A percentile compares a stretch with the other conserved stretches of the same genome.
phyloP scores from a whole-genome alignment of 257 asterid species.

The Nicotiana attenuata region DNA sequence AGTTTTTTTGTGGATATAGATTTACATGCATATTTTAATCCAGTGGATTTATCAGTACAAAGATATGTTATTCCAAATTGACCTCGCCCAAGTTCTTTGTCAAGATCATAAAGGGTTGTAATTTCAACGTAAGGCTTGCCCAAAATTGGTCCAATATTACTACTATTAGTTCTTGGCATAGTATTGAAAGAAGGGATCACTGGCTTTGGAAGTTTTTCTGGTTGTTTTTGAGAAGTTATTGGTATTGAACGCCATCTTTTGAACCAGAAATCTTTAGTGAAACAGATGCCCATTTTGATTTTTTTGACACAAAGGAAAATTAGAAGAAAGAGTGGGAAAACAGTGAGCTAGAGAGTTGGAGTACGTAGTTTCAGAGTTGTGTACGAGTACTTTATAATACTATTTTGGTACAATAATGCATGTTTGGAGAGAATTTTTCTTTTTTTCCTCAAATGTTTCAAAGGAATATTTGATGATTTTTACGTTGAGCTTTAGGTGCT shows the following conservation, averaged over 20 bases:
- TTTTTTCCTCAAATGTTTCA: no score
- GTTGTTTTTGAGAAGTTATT: not conserved
- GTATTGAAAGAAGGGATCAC: not conserved
- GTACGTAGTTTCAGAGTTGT: no score
- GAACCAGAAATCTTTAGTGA: no score
- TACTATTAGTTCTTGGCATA: not conserved
- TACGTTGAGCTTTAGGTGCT: no score
- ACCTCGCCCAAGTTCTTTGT: slow-evolving; percentile 58
- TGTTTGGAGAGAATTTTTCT: no score
- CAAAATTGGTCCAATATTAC: slow-evolving; percentile 29
- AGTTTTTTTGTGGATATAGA: slow-evolving; percentile 43
- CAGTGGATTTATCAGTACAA: slow-evolving; percentile 46
- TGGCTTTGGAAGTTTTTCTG: not conserved
- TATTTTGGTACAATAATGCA: no score
- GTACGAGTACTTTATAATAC: no score
- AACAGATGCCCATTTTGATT: no score
- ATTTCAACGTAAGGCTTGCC: slow-evolving; percentile 40
- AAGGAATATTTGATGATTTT: no score
- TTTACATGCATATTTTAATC: slow-evolving; percentile 46
- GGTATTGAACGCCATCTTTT: not conserved
- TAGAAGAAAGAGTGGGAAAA: no score
- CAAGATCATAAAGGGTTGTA: slow-evolving; percentile 30
- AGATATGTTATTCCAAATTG: slow-evolving; percentile 59
- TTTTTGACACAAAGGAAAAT: no score
- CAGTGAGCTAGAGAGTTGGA: no score